Base-by-base conservation (phyloP, 2,329 filamentous ascomycete genomes). In the Proliferodiscus dingleyae region DNA sequence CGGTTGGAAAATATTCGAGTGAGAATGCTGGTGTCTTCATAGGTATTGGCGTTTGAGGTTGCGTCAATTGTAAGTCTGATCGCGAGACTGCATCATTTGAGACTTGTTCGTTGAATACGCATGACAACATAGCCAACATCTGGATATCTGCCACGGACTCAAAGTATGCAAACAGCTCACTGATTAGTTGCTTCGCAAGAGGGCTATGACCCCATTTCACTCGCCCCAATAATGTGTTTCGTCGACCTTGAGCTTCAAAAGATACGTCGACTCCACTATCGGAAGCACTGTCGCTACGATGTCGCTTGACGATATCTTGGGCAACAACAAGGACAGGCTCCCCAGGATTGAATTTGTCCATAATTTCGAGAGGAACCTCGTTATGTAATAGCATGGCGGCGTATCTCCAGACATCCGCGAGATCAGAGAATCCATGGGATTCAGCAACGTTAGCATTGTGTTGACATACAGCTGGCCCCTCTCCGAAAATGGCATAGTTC, bases 361-460 rank as follows among this genome's bases (percentile, higher is more conserved):
- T 67, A 21, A 87, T 68, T 55, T 85, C 76, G 3, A 91, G 69
- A 1, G 85, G 86, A 22, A 90, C 82, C 36, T 88, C 81, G 55
- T 87, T 85, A 53, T 82, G 81, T 37, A 97, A 70, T 5, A 97
- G 72, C 47, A 96, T 71, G 15, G 80, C 83, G 44, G 89, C 73
- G 53, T 96, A 84, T 39, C 78, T 80, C 93, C 93, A 98, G 5
- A 95, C 78, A 55, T 89, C 80, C 21, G 85, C 83, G 23, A 94
- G 67, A 52, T 95, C 87, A 11, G 72, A 64, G 52, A 80, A 77
- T 4, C 84, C 87, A 55, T 85, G 75, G 51, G 80, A 82, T 54
- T 81, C 75, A 7, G 91, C 90, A 37, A 94, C 81, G 1, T 69
- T 68, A 7, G 89, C 87, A 64, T 98, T 98, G 58, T 94, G 85